Percentiles rank a stretch among this genome's conserved stretches.
Conservation (phyloP, 2,329 filamentous ascomycete genomes). For the Ophiostoma sp. region DNA sequence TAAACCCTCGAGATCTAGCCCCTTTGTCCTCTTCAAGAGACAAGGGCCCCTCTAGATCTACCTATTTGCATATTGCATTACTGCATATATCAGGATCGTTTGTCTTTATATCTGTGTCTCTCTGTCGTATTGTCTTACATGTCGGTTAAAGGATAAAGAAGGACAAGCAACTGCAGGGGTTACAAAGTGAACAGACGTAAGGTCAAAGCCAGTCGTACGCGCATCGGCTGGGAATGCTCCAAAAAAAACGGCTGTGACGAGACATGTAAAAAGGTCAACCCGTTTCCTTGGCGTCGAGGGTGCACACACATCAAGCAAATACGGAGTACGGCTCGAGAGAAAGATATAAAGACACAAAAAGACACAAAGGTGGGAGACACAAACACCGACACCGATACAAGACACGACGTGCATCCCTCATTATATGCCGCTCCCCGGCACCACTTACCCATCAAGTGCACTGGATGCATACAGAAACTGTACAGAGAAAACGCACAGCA, state of each 20-base stretch:
- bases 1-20: neutral
- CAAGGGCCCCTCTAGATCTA: neutral
- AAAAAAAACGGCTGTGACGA: neutral
- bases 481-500: neutral
- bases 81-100: neutral
- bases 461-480: neutral
- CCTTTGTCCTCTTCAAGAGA: neutral
- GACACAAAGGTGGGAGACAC: neutral
- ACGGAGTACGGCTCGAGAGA: neutral
- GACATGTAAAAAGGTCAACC: neutral
- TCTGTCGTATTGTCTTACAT: neutral
- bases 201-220: neutral
- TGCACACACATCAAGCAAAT: neutral
- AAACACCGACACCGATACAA: constrained; percentile 4
- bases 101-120: neutral
- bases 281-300: neutral
- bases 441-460: neutral
- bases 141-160: neutral
- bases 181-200: neutral
- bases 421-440: neutral
- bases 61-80: neutral
- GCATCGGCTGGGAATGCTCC: neutral
- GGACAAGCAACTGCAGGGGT: neutral
- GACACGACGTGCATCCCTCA: neutral
- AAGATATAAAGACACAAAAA: neutral